Evolutionary conservation across 768 basidiomycete species (phyloP), one percentile per base, ranked within the genome.

Genomic region (Kwoniella pini): DNA sequence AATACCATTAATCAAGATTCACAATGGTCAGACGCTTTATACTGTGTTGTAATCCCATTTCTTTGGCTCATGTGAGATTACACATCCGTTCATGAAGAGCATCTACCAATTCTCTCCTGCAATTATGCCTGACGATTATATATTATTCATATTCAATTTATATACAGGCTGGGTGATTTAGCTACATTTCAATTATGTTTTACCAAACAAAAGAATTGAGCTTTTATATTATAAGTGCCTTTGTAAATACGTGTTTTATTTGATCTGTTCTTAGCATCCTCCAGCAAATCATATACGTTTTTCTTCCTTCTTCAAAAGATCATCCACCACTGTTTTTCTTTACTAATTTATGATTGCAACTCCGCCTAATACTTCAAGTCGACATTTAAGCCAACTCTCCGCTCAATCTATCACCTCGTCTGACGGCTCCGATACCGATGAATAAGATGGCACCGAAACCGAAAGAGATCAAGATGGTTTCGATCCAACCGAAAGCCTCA

Each of bases 401-500:
- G 46, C 65, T 69, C 45, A 72, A 49, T 49, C 62, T 50, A 60
- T 78, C 74, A 36, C 78, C 78, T 4, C 72, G 54, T 51, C 74
- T 60, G 48, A 79, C 52, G 2, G 71, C 63, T 22, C 67, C 48
- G 22, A 62, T 45, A 13, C 70, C 74, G 42, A 79, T 63, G 21
- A 74, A 36, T 57, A 75, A 31, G 63, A 76, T 58, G 24, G 68
- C 56, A 43, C 70, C 49, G 54, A 75, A 64, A 15, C 63, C 54
- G 53, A 76, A 24, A 43, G 71, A 68, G 57, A 79, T 65, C 60
- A 77, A 45, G 65, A 79, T 79, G 64, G 62, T 72, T 51, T 71
- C 65, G 62, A 79, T 77, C 77, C 77, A 79, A 17, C 68, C 77
- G 46, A 79, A 79, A 2, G 75, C 79, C 58, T 77, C 72, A 31